Conservation (phyloP, 1,139 yeast species). For the Saccharomyces pastorianus region DNA sequence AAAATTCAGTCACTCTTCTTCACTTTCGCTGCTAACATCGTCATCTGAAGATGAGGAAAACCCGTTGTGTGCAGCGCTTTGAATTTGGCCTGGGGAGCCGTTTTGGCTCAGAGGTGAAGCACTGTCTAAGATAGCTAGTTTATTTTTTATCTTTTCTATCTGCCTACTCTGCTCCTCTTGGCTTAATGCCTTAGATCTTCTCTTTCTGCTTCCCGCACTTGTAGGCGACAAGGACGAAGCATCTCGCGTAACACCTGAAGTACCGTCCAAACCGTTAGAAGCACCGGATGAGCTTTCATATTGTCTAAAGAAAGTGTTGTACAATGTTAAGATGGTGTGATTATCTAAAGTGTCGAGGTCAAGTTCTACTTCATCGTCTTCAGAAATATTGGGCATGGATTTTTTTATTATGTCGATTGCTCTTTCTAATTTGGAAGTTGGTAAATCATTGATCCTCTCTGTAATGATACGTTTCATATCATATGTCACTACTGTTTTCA, state of each 20-base stretch:
- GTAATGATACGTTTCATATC: slow-evolving; percentile 95
- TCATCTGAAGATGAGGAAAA: slow-evolving; percentile 40
- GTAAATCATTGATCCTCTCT: slow-evolving; percentile 66
- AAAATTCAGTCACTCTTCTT: slow-evolving; percentile 32
- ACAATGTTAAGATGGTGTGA: slow-evolving; percentile 70
- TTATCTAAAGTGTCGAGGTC: slow-evolving; percentile 93
- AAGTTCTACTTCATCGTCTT: slow-evolving; percentile 77
- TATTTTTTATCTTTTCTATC: slow-evolving; percentile 76
- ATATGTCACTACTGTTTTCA: slow-evolving; percentile 57
- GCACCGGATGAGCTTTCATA: slow-evolving; percentile 26
- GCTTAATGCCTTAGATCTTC: slow-evolving; percentile 37
- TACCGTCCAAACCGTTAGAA: slow-evolving; percentile 11
- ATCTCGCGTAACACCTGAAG: slow-evolving; percentile 5
- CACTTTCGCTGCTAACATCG: slow-evolving; percentile 34
- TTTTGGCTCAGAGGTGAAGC: slow-evolving; percentile 30
- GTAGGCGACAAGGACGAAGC: slow-evolving; percentile 30
- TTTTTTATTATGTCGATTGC: slow-evolving; percentile 82
- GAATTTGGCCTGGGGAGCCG: slow-evolving; percentile 21
- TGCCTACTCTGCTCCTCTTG: slow-evolving; percentile 70
- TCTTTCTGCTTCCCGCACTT: slow-evolving; percentile 21
- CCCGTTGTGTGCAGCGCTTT: slow-evolving; percentile 15
- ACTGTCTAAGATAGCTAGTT: slow-evolving; percentile 62
- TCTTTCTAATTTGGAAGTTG: slow-evolving; percentile 75
- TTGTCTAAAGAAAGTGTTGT: slow-evolving; percentile 43
- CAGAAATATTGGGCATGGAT: slow-evolving; percentile 70